Evolutionary conservation across 441 rosid genomes (phyloP).

Genomic region (Adansonia gregorii): DNA sequence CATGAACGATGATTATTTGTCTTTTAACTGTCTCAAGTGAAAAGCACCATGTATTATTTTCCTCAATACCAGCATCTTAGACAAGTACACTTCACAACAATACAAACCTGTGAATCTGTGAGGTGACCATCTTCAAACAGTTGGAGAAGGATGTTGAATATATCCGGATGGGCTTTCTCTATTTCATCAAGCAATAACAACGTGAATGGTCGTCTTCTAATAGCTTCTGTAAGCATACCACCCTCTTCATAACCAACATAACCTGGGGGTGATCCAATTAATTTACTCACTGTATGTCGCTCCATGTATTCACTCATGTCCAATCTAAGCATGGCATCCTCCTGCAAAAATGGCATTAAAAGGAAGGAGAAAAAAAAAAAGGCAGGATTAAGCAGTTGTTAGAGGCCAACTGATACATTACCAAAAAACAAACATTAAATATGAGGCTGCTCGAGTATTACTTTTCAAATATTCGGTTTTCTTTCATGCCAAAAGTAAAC

Average conservation of each 20-base stretch:
- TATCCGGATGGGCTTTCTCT: conserved; percentile 83
- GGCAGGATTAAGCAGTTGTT: conserved; percentile 8
- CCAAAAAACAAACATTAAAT: conserved; percentile 6
- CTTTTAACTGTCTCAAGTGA: not conserved
- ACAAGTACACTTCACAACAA: not conserved
- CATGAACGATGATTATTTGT: not conserved
- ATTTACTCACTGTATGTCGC: conserved; percentile 77
- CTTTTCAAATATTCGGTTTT: not conserved
- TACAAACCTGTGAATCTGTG: conserved; percentile 78
- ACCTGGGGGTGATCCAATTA: conserved; percentile 80
- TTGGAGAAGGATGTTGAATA: conserved; percentile 79
- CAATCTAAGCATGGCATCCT: conserved; percentile 72
- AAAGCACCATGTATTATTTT: not conserved
- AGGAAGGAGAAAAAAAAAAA: not conserved
- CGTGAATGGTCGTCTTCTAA: conserved; percentile 72
- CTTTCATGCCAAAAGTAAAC: not conserved
- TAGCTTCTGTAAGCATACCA: conserved; percentile 79
- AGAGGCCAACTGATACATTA: not conserved
- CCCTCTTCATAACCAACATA: conserved; percentile 80
- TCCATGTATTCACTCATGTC: conserved; percentile 93
- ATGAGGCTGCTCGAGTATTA: not conserved
- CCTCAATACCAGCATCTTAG: not conserved
- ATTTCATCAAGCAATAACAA: conserved; percentile 76
- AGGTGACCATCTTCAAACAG: conserved; percentile 82
- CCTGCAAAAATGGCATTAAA: conserved; percentile 51